These are phyloP conservation scores for Panicum miliaceum DNA, from an alignment of 176 grass and related monocot genomes.

Conservation along the genomic window DNA sequence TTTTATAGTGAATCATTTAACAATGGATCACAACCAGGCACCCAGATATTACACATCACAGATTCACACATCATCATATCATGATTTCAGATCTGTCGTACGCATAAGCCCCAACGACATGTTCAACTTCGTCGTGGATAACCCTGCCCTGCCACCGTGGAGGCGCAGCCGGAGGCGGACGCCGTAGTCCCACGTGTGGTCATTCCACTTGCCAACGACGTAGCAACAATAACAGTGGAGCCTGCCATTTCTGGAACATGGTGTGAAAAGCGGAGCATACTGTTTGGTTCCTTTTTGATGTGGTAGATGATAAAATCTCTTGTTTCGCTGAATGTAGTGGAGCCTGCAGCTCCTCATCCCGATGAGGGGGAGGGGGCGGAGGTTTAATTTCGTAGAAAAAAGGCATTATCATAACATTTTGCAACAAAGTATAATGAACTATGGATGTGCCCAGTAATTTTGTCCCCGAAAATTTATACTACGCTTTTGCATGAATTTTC, in stretches of 20 bases:
- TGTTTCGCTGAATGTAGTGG: conserved; percentile 20
- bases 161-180: conserved; percentile 15
- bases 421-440: no score
- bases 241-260: conserved; percentile 37
- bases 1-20: no score
- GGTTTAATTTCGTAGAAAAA: conserved; percentile 31
- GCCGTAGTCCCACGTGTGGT: not conserved
- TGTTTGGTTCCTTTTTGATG: conserved; percentile 18
- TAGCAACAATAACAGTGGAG: not conserved
- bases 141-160: not conserved
- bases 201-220: conserved; percentile 49
- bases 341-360: conserved; percentile 8
- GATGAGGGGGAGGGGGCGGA: conserved; percentile 58
- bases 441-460: no score
- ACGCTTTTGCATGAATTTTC: no score
- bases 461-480: no score
- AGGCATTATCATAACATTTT: no score
- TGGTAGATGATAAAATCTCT: conserved; percentile 5
- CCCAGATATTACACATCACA: not conserved
- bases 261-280: conserved; percentile 35
- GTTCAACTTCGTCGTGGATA: conserved; percentile 58
- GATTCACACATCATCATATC: not conserved
- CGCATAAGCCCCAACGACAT: conserved; percentile 58
- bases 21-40: no score
- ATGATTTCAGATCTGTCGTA: conserved; percentile 18